Percentiles rank a stretch among this genome's conserved stretches.
These are phyloP conservation scores for sweet orange (Citrus sinensis) DNA, from an alignment of 345 rosid species.

Conservation along the genomic window DVS_A1.0 CM039164.1:10348001-10348500, in stretches of 20 bases:
- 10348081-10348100: no score
- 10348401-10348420: not conserved
- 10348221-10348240: not conserved
- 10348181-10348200: not conserved
- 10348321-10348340: not conserved
- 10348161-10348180: not conserved
- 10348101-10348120: no score
- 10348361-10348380: not conserved
- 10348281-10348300: not conserved
- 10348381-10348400: not conserved
- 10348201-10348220: not conserved
- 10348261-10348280: not conserved
- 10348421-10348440: not conserved
- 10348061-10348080: no score
- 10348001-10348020: no score
- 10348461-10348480: not conserved
- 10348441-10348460: not conserved
- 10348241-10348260: not conserved
- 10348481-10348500: not conserved
- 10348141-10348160: no score
- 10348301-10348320: not conserved
- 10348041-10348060: no score
- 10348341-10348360: not conserved
- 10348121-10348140: no score
- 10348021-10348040: no score